Percentiles rank a stretch among this genome's conserved stretches.
These are phyloP conservation scores for Fusarium chuoi DNA, from an alignment of 2,329 filamentous ascomycete genomes.

Conservation along the genomic window DNA sequence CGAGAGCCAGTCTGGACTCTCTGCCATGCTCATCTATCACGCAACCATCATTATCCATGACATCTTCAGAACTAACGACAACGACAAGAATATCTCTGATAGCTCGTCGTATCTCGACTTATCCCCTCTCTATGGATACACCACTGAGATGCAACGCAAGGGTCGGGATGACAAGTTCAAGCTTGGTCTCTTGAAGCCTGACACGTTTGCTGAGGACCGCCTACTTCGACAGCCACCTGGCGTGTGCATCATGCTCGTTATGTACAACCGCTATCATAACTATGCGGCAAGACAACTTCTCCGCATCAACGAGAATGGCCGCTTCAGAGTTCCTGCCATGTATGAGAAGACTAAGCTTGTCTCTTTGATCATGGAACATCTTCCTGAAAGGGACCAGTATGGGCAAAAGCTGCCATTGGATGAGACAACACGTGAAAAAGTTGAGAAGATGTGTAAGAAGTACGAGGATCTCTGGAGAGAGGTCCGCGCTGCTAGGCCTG, in stretches of 20 bases:
- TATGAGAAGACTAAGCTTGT: background rate
- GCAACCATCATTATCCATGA: constrained; percentile 65
- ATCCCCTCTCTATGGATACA: constrained; percentile 56
- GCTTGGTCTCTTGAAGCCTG: constrained; percentile 58
- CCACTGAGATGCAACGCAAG: constrained; percentile 46
- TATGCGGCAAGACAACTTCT: constrained; percentile 77
- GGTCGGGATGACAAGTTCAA: constrained; percentile 48
- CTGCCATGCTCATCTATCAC: constrained; percentile 59
- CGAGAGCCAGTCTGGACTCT: constrained; percentile 56
- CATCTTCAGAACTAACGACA: constrained; percentile 54
- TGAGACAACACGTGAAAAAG: background rate
- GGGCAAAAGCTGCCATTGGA: background rate
- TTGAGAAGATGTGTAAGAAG: background rate
- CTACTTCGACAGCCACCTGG: constrained; percentile 73
- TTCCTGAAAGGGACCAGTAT: background rate
- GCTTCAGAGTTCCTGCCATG: constrained; percentile 46
- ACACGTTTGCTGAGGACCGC: constrained; percentile 73
- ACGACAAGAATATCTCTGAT: constrained; percentile 44
- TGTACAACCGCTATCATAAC: constrained; percentile 84
- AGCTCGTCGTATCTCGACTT: constrained; percentile 60
- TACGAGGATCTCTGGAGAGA: background rate
- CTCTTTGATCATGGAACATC: background rate
- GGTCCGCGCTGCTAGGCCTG: background rate
- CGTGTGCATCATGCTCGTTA: constrained; percentile 74
- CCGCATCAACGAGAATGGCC: constrained; percentile 55